Percentiles rank a stretch among this genome's conserved stretches.
These are phyloP conservation scores for Linnemannia hyalina DNA, from an alignment of 192 early-diverging fungal genomes.

Conservation along the genomic window DNA sequence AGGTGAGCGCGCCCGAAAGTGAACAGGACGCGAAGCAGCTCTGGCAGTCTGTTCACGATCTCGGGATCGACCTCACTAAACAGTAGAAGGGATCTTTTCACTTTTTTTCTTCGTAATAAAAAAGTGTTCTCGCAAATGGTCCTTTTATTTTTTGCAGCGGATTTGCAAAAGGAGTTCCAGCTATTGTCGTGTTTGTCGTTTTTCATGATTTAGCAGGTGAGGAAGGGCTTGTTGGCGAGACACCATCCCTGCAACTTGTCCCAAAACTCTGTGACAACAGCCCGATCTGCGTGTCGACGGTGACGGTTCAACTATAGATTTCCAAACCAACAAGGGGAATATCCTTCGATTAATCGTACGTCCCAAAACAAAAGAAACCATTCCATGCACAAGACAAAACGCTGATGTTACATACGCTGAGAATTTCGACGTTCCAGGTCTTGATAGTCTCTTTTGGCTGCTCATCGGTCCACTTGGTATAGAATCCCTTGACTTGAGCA, in stretches of 20 bases:
- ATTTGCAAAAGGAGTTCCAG: background rate
- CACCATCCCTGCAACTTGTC: slow-evolving; percentile 66
- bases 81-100: background rate
- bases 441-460: slow-evolving; percentile 53
- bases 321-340: background rate
- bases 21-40: slow-evolving; percentile 1
- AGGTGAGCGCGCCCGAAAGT: background rate
- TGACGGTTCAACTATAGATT: slow-evolving; percentile 64
- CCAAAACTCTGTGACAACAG: slow-evolving; percentile 70
- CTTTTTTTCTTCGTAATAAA: background rate
- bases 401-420: slow-evolving; percentile 60
- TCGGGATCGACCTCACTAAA: slow-evolving; percentile 11
- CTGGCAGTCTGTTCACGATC: slow-evolving; percentile 18
- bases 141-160: background rate
- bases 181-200: background rate
- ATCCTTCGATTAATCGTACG: background rate
- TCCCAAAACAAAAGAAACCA: background rate
- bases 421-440: slow-evolving; percentile 63
- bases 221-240: slow-evolving; percentile 58
- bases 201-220: slow-evolving; percentile 56
- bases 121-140: background rate
- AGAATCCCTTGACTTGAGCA: slow-evolving; percentile 77
- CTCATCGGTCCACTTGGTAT: slow-evolving; percentile 69
- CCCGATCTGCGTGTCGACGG: slow-evolving; percentile 68
- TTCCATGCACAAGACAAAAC: background rate